Percentiles rank a stretch among this genome's conserved stretches.
Conservation (phyloP, 2,329 filamentous ascomycete genomes). For the Aspergillus fischeri region DNA sequence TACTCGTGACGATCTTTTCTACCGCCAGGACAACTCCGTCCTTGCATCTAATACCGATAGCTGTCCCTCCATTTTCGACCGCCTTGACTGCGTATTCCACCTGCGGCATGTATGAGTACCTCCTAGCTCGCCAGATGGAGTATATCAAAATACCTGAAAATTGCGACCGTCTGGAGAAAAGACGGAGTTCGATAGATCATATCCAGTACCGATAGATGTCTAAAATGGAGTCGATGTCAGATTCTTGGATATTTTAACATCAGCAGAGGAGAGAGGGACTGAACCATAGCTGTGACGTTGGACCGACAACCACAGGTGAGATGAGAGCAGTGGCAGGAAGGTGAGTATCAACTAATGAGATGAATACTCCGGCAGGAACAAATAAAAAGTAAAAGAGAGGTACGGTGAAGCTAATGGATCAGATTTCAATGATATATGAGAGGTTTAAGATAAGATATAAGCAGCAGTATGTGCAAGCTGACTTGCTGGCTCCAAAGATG, state of each 20-base stretch:
- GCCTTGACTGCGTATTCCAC: slow-evolving; percentile 98
- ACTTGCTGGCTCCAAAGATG: background rate
- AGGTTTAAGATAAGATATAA: background rate
- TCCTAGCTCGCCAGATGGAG: background rate
- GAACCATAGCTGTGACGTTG: slow-evolving; percentile 17
- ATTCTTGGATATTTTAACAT: slow-evolving; percentile 7
- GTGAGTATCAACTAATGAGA: slow-evolving; percentile 2
- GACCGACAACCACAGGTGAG: slow-evolving; percentile 3
- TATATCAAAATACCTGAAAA: slow-evolving; percentile 67
- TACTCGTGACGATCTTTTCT: slow-evolving; percentile 94
- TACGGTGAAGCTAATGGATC: background rate
- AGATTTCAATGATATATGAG: background rate
- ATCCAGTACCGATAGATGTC: slow-evolving; percentile 99
- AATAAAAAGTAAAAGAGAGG: background rate
- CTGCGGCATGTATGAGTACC: slow-evolving; percentile 33
- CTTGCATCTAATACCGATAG: slow-evolving; percentile 93
- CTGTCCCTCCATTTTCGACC: slow-evolving; percentile 95
- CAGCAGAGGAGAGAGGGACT: background rate
- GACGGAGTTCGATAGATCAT: slow-evolving; percentile 99
- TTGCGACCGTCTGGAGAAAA: slow-evolving; percentile 99
- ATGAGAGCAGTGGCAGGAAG: slow-evolving; percentile 1
- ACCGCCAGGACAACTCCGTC: slow-evolving; percentile 93
- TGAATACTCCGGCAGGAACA: background rate
- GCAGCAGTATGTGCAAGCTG: background rate
- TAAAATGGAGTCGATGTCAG: slow-evolving; percentile 37